Evolutionary conservation across 1,139 yeast species (phyloP).

Genomic region (Trichomonascaceae sp.): DNA sequence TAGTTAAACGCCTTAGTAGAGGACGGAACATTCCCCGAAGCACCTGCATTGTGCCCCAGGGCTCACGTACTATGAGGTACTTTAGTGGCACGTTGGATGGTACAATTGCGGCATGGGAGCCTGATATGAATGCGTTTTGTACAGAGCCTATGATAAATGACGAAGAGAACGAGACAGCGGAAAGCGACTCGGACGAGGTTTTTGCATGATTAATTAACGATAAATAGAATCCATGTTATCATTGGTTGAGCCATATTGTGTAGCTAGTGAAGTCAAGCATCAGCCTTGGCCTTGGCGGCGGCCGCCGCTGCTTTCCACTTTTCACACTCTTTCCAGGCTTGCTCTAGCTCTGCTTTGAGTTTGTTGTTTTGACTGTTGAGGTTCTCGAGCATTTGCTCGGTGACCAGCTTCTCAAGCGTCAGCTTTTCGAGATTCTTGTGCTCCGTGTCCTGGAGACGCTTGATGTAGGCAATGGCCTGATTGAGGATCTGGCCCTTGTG

Average conservation of each 20-base stretch:
- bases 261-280: no score
- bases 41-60: conserved; percentile 39
- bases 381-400: conserved; percentile 84
- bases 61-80: conserved; percentile 26
- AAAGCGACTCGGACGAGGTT: no score
- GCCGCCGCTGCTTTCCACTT: no score
- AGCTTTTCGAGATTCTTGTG: conserved; percentile 81
- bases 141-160: not conserved
- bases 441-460: conserved; percentile 78
- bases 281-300: no score
- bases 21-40: conserved; percentile 23
- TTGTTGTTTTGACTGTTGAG: conserved; percentile 66
- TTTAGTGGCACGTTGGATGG: conserved; percentile 26
- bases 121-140: conserved; percentile 5
- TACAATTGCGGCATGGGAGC: conserved; percentile 20
- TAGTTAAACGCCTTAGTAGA: conserved; percentile 38
- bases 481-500: conserved; percentile 84
- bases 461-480: conserved; percentile 81
- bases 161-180: no score
- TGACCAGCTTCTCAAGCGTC: conserved; percentile 81
- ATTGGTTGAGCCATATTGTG: no score
- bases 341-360: conserved; percentile 64
- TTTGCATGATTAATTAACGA: no score
- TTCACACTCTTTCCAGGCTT: conserved; percentile 89
- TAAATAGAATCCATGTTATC: no score